Percentiles rank a stretch among this genome's conserved stretches.
Conservation (phyloP, 148 eudicot species). For the Rhododendron mucronatum region DNA sequence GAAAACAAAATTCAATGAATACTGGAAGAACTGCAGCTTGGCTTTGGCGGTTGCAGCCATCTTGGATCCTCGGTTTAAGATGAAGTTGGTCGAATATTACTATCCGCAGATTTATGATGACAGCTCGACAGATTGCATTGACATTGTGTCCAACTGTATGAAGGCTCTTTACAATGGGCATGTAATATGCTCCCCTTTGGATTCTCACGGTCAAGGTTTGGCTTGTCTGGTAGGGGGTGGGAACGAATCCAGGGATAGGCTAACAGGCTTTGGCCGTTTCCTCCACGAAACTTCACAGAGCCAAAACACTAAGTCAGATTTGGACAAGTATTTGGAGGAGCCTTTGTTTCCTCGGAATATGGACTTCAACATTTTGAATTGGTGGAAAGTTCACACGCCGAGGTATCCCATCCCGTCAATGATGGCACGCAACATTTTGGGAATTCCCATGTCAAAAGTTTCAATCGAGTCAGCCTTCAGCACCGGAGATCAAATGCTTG, state of each 20-base stretch:
- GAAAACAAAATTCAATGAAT: constrained; percentile 68
- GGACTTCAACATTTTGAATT: constrained; percentile 73
- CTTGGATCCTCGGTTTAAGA: constrained; percentile 88
- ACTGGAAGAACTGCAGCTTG: constrained; percentile 79
- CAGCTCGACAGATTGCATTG: constrained; percentile 34
- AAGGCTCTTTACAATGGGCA: constrained; percentile 66
- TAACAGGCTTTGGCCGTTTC: constrained; percentile 73
- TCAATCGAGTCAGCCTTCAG: constrained; percentile 45
- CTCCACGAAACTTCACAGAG: constrained; percentile 61
- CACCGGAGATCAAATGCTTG: constrained; percentile 42
- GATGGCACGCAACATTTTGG: constrained; percentile 83
- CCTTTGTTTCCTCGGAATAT: constrained; percentile 70
- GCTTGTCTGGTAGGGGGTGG: constrained; percentile 43
- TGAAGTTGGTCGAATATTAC: constrained; percentile 82
- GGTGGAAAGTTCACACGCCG: constrained; percentile 88
- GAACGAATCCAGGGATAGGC: constrained; percentile 62
- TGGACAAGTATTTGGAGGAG: constrained; percentile 90
- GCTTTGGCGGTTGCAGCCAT: constrained; percentile 85
- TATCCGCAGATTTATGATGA: constrained; percentile 63
- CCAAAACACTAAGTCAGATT: constrained; percentile 61
- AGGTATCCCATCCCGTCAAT: constrained; percentile 77
- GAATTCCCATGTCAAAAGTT: constrained; percentile 71
- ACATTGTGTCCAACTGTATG: constrained; percentile 48
- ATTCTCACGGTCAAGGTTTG: constrained; percentile 26
- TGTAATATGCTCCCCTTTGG: constrained; percentile 36